Evolutionary conservation across 2,329 filamentous ascomycete species (phyloP), one percentile per base, ranked within the genome.

Genomic region (Aspergillus ibericus): DNA sequence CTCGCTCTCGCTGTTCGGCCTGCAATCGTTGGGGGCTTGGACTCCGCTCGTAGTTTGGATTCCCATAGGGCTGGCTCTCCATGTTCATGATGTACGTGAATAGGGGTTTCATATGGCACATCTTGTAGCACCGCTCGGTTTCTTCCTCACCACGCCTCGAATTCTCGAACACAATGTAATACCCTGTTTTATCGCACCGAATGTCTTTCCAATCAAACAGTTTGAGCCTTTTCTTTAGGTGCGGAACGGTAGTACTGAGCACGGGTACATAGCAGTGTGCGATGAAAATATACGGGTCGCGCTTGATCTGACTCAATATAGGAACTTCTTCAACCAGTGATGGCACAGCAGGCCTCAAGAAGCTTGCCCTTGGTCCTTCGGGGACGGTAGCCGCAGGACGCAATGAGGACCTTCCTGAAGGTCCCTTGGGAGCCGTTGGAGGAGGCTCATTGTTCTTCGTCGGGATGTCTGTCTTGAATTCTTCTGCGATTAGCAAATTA

Each of bases 31-130:
- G 75, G 18, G 78, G 80, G 60, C 77, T 81, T 25, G 75, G 77
- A 61, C 77, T 81, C 63, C 77, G 72, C 65, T 85, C 81, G 66
- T 88, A 87, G 63, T 85, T 81, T 12, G 85, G 85, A 68, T 88
- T 87, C 40, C 87, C 86, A 68, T 87, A 86, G 61, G 84, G 82
- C 63, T 89, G 89, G 56, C 92, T 87, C 71, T 93, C 89, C 92
- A 99, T 96, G 46, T 87, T 85, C 90, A 99, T 93, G 60, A 85
- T 83, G 67, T 98, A 98, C 1, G 90, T 97, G 78, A 99, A 99
- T 63, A 99, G 85, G 5, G 90, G 85, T 44, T 89, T 88, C 72
- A 90, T 88, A 72, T 97, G 88, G 64, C 90, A 92, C 53, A 88
- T 84, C 55, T 85, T 83, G 73, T 86, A 93, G 72, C 93, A 97